Base-by-base conservation (phyloP, 257 asterid genomes). In the Oldenlandia corymbosa region DNA sequence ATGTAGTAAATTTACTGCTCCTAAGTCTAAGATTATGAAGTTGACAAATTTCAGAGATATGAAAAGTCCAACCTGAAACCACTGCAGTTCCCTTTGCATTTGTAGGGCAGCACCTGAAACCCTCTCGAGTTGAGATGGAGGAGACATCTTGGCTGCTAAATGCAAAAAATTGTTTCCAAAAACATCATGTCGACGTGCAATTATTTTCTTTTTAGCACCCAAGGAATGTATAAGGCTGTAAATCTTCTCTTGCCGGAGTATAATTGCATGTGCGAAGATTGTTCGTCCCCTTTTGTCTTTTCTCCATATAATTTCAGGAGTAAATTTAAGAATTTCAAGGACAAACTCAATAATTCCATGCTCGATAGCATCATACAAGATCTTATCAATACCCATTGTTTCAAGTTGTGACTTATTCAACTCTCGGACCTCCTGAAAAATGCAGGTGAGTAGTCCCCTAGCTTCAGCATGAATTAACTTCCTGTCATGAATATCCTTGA, bases 51-150 rank as follows among this genome's bases (percentile, higher is more conserved):
- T 14, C 16, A 18, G 5, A 5, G 16, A 26, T 2, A 12, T 23
- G 21, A 7, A 43, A 20, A 30, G 6, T 5, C 27, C 20, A 12
- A 79, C 82, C 80, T 67, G 64, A 52, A 70, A 79, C 84, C 84
- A 76, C 41, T 67, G 36, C 7, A 73, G 46, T 71, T 79, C 84
- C 48, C 61, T 67, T 62, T 79, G 79, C 77, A 76, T 73, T 48
- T 73, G 76, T 23, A 76, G 75, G 47, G 81, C 78, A 34, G 84
- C 78, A 24, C 81, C 77, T 9, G 79, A 68, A 24, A 68, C 69
- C 23, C 47, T 49, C 13, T 71, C 63, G 30, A 60, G 41, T 27
- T 68, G 62, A 14, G 59, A 7, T 5, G 55, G 27, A 64, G 72
- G 75, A 27, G 83, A 64, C 46, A 59, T n/a, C 31, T 51, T 63